Evolutionary conservation across 2,329 filamentous ascomycete genomes (phyloP).

Genomic region (Escovopsis sp.): DNA sequence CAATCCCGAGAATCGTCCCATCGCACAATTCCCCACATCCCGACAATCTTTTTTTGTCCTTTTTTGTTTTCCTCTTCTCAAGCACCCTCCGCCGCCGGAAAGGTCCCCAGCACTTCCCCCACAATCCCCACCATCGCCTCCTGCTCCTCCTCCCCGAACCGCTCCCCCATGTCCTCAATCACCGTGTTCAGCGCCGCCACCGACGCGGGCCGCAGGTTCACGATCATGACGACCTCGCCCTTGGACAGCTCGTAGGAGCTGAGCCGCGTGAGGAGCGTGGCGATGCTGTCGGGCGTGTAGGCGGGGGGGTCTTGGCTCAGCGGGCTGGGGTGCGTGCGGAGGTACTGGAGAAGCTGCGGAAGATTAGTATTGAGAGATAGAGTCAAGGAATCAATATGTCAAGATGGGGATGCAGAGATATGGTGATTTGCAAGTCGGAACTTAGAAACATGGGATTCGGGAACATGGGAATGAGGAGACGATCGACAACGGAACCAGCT

Average conservation of each 20-base stretch:
- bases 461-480: too few species aligned
- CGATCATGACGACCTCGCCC: constrained; percentile 51
- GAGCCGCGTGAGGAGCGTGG: constrained; percentile 37
- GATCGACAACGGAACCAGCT: too few species aligned
- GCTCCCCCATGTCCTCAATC: constrained; percentile 47
- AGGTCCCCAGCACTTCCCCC: constrained; percentile 40
- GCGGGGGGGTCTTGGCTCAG: constrained; percentile 37
- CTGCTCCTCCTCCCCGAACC: constrained; percentile 45
- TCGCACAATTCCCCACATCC: too few species aligned
- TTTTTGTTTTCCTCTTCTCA: background rate
- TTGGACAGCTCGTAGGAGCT: constrained; percentile 46
- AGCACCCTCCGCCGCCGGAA: constrained; percentile 14
- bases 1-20: too few species aligned
- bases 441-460: too few species aligned
- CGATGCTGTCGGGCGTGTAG: constrained; percentile 37
- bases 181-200: constrained; percentile 44
- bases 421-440: too few species aligned
- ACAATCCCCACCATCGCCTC: constrained; percentile 41
- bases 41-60: too few species aligned
- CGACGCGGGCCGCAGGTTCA: constrained; percentile 47
- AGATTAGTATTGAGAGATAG: background rate
- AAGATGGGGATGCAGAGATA: background rate
- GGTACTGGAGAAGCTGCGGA: constrained; percentile 42
- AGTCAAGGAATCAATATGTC: background rate
- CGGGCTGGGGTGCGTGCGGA: constrained; percentile 38